Percentiles rank a stretch among this genome's conserved stretches.
Conservation (phyloP, 176 grass and related monocot genomes). For the Cymbopogon citratus region DNA sequence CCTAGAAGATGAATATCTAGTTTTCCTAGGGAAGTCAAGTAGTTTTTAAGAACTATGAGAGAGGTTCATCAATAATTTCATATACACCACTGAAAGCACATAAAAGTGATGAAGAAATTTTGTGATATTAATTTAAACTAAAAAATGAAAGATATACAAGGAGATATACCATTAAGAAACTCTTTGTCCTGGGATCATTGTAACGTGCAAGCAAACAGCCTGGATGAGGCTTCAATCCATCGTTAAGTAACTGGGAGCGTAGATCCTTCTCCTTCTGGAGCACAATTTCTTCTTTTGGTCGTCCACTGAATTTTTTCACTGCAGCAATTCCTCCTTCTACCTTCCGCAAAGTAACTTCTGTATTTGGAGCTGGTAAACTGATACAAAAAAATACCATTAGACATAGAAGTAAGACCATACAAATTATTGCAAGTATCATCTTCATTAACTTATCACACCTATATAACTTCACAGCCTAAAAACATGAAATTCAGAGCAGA, state of each 20-base stretch:
- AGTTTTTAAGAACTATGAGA: not conserved
- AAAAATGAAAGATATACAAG: not conserved
- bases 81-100: no score
- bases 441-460: not conserved
- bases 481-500: not conserved
- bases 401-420: not conserved
- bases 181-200: constrained; percentile 85
- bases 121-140: no score
- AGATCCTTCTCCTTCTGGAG: constrained; percentile 53
- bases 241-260: constrained; percentile 48
- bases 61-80: constrained; percentile 3
- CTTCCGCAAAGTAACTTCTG: constrained; percentile 50
- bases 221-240: constrained; percentile 61
- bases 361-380: constrained; percentile 67
- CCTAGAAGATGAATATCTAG: not conserved
- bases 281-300: constrained; percentile 66
- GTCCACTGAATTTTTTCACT: constrained; percentile 75
- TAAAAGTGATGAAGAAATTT: no score
- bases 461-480: not conserved
- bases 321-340: constrained; percentile 54
- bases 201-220: constrained; percentile 86
- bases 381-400: constrained; percentile 23
- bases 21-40: not conserved
- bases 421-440: not conserved
- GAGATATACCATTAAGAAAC: constrained; percentile 79